Evolutionary conservation across 352 stramenopile genomes (phyloP).

Genomic region (Globisporangium irregulare): DNA sequence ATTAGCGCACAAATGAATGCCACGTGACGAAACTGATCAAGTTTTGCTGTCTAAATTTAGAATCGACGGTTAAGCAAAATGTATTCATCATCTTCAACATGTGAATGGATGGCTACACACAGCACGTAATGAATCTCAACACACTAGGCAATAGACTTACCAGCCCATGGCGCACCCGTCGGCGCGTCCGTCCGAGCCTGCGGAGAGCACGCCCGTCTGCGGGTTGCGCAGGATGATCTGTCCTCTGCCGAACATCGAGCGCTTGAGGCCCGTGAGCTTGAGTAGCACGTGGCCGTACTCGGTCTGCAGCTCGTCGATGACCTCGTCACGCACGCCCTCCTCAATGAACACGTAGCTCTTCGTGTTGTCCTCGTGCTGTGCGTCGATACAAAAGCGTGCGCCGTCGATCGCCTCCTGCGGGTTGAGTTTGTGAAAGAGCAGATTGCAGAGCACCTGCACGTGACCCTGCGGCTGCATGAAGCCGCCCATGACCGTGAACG

Average conservation of each 20-base stretch:
- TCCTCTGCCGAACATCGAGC: constrained; percentile 65
- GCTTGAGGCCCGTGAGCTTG: constrained; percentile 29
- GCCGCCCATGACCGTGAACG: constrained; percentile 86
- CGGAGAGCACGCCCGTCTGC: constrained; percentile 88
- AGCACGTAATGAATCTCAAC: neutral
- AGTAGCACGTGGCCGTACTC: constrained; percentile 79
- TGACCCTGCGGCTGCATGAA: constrained; percentile 98
- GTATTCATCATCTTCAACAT: neutral
- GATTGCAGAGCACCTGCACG: constrained; percentile 91
- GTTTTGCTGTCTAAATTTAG: neutral
- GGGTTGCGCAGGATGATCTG: constrained; percentile 86
- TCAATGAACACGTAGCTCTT: constrained; percentile 85
- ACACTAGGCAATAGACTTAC: constrained; percentile 19
- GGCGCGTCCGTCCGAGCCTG: constrained; percentile 92
- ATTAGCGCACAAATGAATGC: neutral
- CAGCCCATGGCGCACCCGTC: constrained; percentile 94
- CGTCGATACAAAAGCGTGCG: constrained; percentile 93
- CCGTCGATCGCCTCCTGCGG: constrained; percentile 91
- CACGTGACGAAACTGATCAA: neutral
- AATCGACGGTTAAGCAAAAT: neutral
- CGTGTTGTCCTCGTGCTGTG: constrained; percentile 56
- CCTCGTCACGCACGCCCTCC: constrained; percentile 57
- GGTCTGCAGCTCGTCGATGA: constrained; percentile 65
- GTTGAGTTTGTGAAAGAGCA: constrained; percentile 82
- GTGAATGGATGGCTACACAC: neutral